These are phyloP conservation scores for Candida jianshihensis DNA, from an alignment of 805 yeast species.

Conservation along the genomic window DNA sequence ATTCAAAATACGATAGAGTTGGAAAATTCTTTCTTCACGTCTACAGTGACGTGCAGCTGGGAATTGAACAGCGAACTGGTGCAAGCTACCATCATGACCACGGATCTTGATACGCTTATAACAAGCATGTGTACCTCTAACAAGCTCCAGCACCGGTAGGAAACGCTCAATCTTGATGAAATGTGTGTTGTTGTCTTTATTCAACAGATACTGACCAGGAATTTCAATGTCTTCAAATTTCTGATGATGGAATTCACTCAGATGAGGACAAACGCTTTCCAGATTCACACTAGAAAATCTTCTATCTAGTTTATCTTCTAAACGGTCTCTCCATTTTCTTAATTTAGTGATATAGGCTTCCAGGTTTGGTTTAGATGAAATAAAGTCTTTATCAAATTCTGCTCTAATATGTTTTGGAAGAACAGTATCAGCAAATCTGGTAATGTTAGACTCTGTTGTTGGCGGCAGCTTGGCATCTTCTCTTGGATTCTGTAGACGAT, in stretches of 20 bases:
- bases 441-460: slow-evolving; percentile 81
- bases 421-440: slow-evolving; percentile 87
- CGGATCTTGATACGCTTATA: slow-evolving; percentile 83
- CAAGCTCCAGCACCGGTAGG: slow-evolving; percentile 79
- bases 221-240: slow-evolving; percentile 96
- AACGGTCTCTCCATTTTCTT: slow-evolving; percentile 86
- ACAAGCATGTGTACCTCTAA: slow-evolving; percentile 86
- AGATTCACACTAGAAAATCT: slow-evolving; percentile 72
- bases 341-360: slow-evolving; percentile 79
- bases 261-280: slow-evolving; percentile 89
- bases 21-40: slow-evolving; percentile 91
- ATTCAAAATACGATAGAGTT: slow-evolving; percentile 82
- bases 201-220: slow-evolving; percentile 91
- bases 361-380: slow-evolving; percentile 77
- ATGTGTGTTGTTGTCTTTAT: slow-evolving; percentile 83
- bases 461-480: slow-evolving; percentile 86
- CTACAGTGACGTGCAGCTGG: slow-evolving; percentile 98
- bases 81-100: slow-evolving; percentile 89
- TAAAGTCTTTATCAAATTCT: slow-evolving; percentile 88
- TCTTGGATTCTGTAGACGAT: slow-evolving; percentile 78
- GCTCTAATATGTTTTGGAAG: slow-evolving; percentile 82
- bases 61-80: slow-evolving; percentile 91
- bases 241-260: slow-evolving; percentile 96
- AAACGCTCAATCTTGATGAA: slow-evolving; percentile 91
- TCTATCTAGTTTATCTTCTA: slow-evolving; percentile 87